Conservation (phyloP, 1,284 basidiomycete species). For the Bjerkandera adusta region DNA sequence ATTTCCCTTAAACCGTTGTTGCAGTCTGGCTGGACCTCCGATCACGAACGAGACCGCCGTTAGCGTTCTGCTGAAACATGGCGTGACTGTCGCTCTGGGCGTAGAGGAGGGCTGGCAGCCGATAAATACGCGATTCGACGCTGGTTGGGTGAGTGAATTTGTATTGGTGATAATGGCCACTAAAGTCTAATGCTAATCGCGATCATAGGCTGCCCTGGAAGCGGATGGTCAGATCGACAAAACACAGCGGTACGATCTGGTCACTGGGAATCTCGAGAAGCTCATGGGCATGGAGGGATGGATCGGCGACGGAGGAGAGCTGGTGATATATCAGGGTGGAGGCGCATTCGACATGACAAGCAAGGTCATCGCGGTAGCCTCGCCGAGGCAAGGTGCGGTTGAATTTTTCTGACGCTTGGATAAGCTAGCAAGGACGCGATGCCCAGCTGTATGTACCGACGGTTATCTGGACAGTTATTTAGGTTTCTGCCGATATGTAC, state of each 20-base stretch:
- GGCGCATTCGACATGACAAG: constrained; percentile 39
- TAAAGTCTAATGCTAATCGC: background rate
- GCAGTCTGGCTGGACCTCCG: constrained; percentile 53
- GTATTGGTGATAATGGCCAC: background rate
- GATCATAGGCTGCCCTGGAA: constrained; percentile 33
- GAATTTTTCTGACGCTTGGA: constrained; percentile 30
- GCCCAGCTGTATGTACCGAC: background rate
- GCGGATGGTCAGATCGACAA: constrained; percentile 39
- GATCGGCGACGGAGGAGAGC: constrained; percentile 34
- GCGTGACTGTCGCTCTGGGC: constrained; percentile 57
- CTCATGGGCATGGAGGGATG: constrained; percentile 43
- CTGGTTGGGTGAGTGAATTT: constrained; percentile 45
- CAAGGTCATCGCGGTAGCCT: constrained; percentile 39
- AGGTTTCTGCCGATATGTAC: background rate
- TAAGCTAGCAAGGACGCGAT: background rate
- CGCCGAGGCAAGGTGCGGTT: constrained; percentile 30
- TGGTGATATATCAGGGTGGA: constrained; percentile 52
- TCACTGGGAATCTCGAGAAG: constrained; percentile 49
- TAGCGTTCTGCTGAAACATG: constrained; percentile 42
- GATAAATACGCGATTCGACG: constrained; percentile 51
- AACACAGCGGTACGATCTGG: constrained; percentile 43
- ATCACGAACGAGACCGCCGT: constrained; percentile 48
- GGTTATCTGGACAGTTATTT: background rate
- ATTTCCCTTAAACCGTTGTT: background rate
- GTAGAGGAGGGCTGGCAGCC: constrained; percentile 49